Evolutionary conservation across 495 filamentous ascomycete species (phyloP), one percentile per base, ranked within the genome.

Genomic region (Ascobolus immersus): DNA sequence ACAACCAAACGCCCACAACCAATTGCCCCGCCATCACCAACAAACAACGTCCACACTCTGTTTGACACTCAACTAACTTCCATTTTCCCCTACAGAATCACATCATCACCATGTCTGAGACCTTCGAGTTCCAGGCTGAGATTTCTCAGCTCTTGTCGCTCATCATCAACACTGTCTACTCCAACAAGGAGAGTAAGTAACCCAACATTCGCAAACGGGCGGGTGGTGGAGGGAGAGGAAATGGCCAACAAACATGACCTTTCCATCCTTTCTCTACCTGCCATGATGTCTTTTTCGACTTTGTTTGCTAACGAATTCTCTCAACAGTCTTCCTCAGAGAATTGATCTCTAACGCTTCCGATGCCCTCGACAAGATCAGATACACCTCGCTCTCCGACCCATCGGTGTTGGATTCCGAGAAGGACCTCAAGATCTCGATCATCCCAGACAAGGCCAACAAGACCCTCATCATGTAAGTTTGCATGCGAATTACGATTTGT

Each of bases 91-190:
- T 32, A 17, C 10, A 5, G n/a, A 14, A 12, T 41, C 30, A 42
- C 52, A 25, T 25, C 53, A 45, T 56, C 61, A 77, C 54, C 53
- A 86, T 89, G 80, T 57, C 81, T 53, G 54, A 92, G 64, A 89
- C 78, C 39, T 93, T 93, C 64, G 81, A 93, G 72, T 96, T 96
- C 65, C 86, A 96, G 71, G 84, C 82, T 74, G 84, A 93, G 74
- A 94, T 94, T 58, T 91, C 80, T 72, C 86, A 96, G 79, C 77
- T 96, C 34, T 76, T 96, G 52, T 80, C 74, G 41, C 72, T 96
- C 51, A 94, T 96, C 61, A 94, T 96, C 65, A 96, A 96, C 75
- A 94, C 86, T 39, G 86, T 96, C 63, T 96, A 96, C 71, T 92
- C 82, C 43, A 96, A 96, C 69, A 96, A 96, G 71, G 86, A 93